Evolutionary conservation across 345 rosid genomes (phyloP).

Genomic region (Nasturtium officinale): DNA sequence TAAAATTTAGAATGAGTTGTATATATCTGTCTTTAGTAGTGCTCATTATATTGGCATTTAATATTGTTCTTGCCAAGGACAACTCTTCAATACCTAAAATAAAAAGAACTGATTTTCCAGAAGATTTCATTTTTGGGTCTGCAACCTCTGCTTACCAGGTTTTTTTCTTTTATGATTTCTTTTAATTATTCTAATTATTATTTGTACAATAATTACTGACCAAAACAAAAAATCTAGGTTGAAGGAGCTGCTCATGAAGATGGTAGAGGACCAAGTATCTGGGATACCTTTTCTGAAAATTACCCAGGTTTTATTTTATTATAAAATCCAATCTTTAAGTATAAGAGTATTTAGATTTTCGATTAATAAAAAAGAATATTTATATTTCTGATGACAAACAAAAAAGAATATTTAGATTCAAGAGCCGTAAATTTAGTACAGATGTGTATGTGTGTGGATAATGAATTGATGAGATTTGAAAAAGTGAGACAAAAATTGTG

Average conservation of each 20-base stretch:
- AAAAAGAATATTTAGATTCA: no score
- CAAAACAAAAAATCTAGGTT: background rate
- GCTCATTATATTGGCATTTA: slow-evolving; percentile 24
- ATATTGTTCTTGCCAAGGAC: slow-evolving; percentile 33
- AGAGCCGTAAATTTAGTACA: slow-evolving; percentile 3
- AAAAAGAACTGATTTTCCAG: slow-evolving; percentile 42
- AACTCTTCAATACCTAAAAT: slow-evolving; percentile 12
- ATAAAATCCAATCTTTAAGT: background rate
- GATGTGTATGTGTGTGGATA: background rate
- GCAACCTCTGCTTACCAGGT: slow-evolving; percentile 53
- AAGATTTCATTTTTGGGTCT: slow-evolving; percentile 48
- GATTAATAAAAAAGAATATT: no score
- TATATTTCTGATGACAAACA: no score
- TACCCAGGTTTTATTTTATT: slow-evolving; percentile 38
- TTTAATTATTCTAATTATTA: background rate
- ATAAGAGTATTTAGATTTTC: background rate
- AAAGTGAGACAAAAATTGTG: background rate
- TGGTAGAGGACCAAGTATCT: slow-evolving; percentile 57
- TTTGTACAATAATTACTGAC: background rate
- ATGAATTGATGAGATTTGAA: background rate
- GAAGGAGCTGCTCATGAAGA: slow-evolving; percentile 56
- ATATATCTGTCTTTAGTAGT: slow-evolving; percentile 13
- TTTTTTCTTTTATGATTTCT: background rate
- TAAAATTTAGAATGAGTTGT: slow-evolving; percentile 29
- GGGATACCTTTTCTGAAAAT: slow-evolving; percentile 48